Evolutionary conservation across 78 protist genomes (phyloP).

Genomic region (Dictyostelium intermedium): DNA sequence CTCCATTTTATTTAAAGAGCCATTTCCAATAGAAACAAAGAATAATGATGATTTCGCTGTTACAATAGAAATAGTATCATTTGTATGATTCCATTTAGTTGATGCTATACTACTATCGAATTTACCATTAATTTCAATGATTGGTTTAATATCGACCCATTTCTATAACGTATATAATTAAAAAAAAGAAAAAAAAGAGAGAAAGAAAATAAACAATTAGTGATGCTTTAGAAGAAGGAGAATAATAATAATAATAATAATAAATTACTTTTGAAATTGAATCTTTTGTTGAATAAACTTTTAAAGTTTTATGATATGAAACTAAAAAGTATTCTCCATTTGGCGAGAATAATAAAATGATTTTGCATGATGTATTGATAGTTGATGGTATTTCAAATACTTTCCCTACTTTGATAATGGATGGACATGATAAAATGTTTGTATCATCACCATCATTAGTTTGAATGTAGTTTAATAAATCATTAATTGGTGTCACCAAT

Average conservation of each 20-base stretch:
- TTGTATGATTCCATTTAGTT: neutral
- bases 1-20: neutral
- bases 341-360: neutral
- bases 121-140: neutral
- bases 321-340: neutral
- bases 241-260: no score
- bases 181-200: no score
- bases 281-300: conserved; percentile 7
- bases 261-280: neutral
- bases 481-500: neutral
- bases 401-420: neutral
- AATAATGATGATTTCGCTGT: neutral
- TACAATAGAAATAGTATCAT: neutral
- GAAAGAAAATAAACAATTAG: no score
- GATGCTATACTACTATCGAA: neutral
- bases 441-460: neutral
- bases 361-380: neutral
- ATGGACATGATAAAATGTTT: neutral
- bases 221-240: no score
- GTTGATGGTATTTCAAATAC: neutral
- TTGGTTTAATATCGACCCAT: neutral
- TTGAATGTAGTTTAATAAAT: neutral
- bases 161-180: no score
- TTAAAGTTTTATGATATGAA: neutral
- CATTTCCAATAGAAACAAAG: neutral